A percentile compares a stretch with the other conserved stretches of the same genome.
Evolutionary conservation across 129 eudicot species (phyloP).

Genomic region (carrot (Daucus carota)): DH1_v3.0 NC_030388.2:29339501-29340000

Average conservation of each 20-base stretch:
- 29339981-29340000: no score
- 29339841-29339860: neutral
- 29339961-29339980: no score
- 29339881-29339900: neutral
- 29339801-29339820: no score
- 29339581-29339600: no score
- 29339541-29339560: slow-evolving; percentile 76
- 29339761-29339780: no score
- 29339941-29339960: no score
- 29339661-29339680: neutral
- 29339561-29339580: neutral
- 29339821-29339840: no score
- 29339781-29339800: neutral
- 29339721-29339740: no score
- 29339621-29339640: no score
- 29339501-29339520: slow-evolving; percentile 49
- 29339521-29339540: slow-evolving; percentile 61
- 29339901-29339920: neutral
- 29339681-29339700: neutral
- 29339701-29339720: no score
- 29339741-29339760: neutral
- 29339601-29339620: no score
- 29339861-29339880: neutral
- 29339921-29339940: neutral
- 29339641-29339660: neutral